Evolutionary conservation across 73 alveolate species (phyloP).

Genomic region (Durusdinium trenchii): DNA sequence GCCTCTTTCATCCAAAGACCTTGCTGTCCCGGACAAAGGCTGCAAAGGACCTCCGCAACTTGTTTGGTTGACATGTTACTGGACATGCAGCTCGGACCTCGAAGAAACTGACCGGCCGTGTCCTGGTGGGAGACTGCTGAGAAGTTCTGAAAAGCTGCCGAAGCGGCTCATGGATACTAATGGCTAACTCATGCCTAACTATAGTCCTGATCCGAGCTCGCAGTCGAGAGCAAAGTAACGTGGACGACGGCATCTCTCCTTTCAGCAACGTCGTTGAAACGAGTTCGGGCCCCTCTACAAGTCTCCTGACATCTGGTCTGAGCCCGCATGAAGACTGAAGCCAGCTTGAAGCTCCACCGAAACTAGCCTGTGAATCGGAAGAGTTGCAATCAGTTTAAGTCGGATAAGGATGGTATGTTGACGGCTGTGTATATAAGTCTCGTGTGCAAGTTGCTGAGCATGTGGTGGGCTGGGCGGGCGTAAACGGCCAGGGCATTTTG

Average conservation of each 20-base stretch:
- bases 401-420: too few species aligned
- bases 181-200: not conserved
- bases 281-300: not conserved
- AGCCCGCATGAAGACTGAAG: slow-evolving; percentile 59
- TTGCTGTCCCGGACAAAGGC: slow-evolving; percentile 1
- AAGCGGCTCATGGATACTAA: not conserved
- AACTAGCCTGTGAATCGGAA: not conserved
- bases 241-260: slow-evolving; percentile 25
- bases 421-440: too few species aligned
- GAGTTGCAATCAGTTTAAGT: too few species aligned
- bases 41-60: slow-evolving; percentile 19
- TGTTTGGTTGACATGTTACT: not conserved
- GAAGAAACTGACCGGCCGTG: slow-evolving; percentile 55
- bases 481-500: too few species aligned
- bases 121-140: not conserved
- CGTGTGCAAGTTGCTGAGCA: too few species aligned
- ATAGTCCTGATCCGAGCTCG: slow-evolving; percentile 44
- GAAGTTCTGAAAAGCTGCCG: not conserved
- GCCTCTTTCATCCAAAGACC: slow-evolving; percentile 64
- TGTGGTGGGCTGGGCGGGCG: too few species aligned
- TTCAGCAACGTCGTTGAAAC: not conserved
- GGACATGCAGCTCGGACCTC: slow-evolving; percentile 9
- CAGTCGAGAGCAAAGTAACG: not conserved
- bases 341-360: slow-evolving; percentile 63
- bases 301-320: slow-evolving; percentile 8